Base-by-base conservation (phyloP, 1,284 basidiomycete genomes). In the Pseudozyma hubeiensis region DNA sequence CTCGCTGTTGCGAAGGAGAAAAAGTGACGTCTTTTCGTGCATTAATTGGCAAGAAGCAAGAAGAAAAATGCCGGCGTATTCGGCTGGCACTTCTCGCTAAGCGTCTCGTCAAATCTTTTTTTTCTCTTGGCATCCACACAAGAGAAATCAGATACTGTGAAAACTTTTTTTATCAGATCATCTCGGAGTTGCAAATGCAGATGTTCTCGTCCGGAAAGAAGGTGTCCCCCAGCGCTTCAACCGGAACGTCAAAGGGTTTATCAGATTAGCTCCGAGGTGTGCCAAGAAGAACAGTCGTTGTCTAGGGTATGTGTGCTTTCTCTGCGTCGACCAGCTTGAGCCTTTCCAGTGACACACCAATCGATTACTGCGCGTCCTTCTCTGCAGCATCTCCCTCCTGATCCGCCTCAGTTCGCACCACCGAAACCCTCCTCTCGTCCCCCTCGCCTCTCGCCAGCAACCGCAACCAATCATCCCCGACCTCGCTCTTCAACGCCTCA, bases 391-490 rank as follows among this genome's bases (percentile, higher is more conserved):
- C 34, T 1, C 37, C 33, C 4, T 31, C 29, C 33, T n/a, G 41
- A 3, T 41, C n/a, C 9, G 43, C 35, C 2, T 47, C 9, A 24
- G 24, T 10, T 5, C 58, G 24, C 24, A 37, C 24, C 11, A 43
- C 43, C 7, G 59, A 62, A 4, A 41, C 7, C 16, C 44, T 40
- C 7, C 56, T 44, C 30, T 68, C 59, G 4, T 47, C 59, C 4
- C 19, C 43, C 16, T 43, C 40, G 9, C 58, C 61, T 8, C 61
- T 37, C 1, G 77, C 72, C 13, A 80, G 41, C 3, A 78, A 47
- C 4, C 81, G 65, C 19, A 84, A 53, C 82, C 82, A 84, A 43
- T 84, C 81, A 48, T 84, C 82, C 16, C 82, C 82, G 7, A 80
- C 76, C 40, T 79, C 77, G 30, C 63, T 64, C 43, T 79, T 80